Percentiles rank a stretch among this genome's conserved stretches.
phyloP scores from a whole-genome alignment of 1,284 basidiomycete genomes.

The Omphalotus olearius region DNA sequence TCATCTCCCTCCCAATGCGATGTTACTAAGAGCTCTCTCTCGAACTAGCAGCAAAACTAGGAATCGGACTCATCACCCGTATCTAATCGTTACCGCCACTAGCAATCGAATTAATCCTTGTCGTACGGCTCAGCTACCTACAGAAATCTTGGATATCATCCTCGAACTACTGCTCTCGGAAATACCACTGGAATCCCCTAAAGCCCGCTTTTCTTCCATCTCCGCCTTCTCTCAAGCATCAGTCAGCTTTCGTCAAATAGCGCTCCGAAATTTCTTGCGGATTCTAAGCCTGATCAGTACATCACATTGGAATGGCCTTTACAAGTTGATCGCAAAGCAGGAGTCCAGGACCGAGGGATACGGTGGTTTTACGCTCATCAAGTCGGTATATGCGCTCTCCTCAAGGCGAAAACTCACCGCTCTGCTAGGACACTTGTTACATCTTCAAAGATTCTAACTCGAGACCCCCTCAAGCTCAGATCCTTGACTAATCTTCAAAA shows the following conservation, averaged over 20 bases:
- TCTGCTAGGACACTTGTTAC: neutral
- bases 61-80: neutral
- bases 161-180: constrained; percentile 26
- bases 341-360: constrained; percentile 13
- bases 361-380: constrained; percentile 32
- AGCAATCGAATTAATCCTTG: neutral
- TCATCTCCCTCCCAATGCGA: neutral
- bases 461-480: constrained; percentile 15
- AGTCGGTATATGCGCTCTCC: constrained; percentile 26
- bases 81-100: constrained; percentile 1
- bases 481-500: constrained; percentile 25
- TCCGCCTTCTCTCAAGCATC: constrained; percentile 37
- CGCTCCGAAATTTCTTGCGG: constrained; percentile 36
- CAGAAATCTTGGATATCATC: constrained; percentile 41
- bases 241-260: constrained; percentile 35
- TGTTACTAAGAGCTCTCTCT: constrained; percentile 3
- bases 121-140: constrained; percentile 24
- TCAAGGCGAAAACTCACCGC: neutral
- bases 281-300: constrained; percentile 24
- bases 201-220: constrained; percentile 28
- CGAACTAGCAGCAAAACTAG: constrained; percentile 8
- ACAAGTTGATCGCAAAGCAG: constrained; percentile 14
- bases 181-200: constrained; percentile 9
- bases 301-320: constrained; percentile 21
- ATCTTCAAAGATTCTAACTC: constrained; percentile 14